phyloP scores from a whole-genome alignment of 106 monocot genomes.

The Allium fistulosum region DNA sequence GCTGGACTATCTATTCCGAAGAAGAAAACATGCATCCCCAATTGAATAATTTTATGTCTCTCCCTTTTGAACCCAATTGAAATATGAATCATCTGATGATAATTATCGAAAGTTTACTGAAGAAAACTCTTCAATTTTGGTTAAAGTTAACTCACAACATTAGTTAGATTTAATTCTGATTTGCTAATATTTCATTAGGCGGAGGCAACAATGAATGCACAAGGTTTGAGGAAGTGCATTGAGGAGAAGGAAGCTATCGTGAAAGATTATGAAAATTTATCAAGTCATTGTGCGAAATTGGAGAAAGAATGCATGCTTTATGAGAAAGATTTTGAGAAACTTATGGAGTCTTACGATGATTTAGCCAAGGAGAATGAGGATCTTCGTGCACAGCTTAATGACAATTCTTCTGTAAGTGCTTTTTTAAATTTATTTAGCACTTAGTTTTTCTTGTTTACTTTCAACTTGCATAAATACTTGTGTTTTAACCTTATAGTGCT shows the following conservation, averaged over 20 bases:
- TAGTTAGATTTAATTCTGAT: neutral
- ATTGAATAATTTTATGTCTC: too few relatives aligned
- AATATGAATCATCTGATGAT: too few relatives aligned
- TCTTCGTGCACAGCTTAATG: constrained; percentile 23
- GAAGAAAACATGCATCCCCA: too few relatives aligned
- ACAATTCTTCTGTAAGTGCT: constrained; percentile 29
- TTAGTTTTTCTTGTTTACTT: too few relatives aligned
- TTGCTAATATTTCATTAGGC: constrained; percentile 29
- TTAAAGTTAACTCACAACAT: constrained; percentile 10
- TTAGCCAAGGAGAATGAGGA: constrained; percentile 70
- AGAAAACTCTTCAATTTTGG: constrained; percentile 27
- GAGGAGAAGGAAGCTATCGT: constrained; percentile 63
- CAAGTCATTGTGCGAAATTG: constrained; percentile 37
- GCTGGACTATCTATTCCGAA: too few relatives aligned
- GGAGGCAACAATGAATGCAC: constrained; percentile 83
- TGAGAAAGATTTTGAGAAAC: constrained; percentile 50
- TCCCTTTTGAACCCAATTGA: too few relatives aligned
- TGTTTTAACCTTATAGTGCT: too few relatives aligned
- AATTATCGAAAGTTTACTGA: too few relatives aligned
- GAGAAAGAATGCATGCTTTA: constrained; percentile 71
- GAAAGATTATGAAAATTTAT: constrained; percentile 18
- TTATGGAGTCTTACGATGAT: constrained; percentile 66
- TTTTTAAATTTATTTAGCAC: neutral
- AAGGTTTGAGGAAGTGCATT: constrained; percentile 50
- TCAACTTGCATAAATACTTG: too few relatives aligned